Evolutionary conservation across 2,329 filamentous ascomycete species (phyloP).

Genomic region (Xenoacremonium recifei): DNA sequence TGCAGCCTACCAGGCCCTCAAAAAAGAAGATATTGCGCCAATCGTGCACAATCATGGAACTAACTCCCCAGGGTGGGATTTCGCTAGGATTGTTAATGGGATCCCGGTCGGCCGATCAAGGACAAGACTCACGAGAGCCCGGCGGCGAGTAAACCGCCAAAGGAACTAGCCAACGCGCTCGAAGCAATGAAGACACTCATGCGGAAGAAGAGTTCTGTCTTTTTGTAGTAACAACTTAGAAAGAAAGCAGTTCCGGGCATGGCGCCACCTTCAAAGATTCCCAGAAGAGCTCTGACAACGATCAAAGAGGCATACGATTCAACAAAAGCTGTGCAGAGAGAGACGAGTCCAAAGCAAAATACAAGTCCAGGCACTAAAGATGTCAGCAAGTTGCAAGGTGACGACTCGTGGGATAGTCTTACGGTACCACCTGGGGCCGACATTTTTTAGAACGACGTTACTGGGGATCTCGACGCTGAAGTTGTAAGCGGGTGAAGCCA

Average conservation of each 20-base stretch:
- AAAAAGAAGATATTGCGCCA: too few species aligned
- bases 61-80: not conserved
- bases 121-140: conserved; percentile 32
- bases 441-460: conserved; percentile 52
- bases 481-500: not conserved
- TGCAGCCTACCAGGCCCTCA: too few species aligned
- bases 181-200: conserved; percentile 57
- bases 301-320: conserved; percentile 45
- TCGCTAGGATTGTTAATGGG: too few species aligned
- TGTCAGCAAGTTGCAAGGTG: not conserved
- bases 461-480: conserved; percentile 51
- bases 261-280: conserved; percentile 55
- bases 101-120: too few species aligned
- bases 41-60: too few species aligned
- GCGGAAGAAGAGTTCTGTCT: conserved; percentile 53
- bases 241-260: conserved; percentile 59
- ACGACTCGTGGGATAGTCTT: conserved; percentile 12
- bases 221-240: conserved; percentile 55
- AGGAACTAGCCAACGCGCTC: conserved; percentile 55
- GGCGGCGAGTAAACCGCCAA: conserved; percentile 55
- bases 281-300: conserved; percentile 46
- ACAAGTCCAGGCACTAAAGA: conserved; percentile 48
- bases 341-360: conserved; percentile 53
- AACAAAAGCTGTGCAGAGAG: conserved; percentile 56
- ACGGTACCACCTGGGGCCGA: conserved; percentile 49